Conservation (phyloP, 2,329 filamentous ascomycete genomes). For the Trichophyton rubrum region DNA sequence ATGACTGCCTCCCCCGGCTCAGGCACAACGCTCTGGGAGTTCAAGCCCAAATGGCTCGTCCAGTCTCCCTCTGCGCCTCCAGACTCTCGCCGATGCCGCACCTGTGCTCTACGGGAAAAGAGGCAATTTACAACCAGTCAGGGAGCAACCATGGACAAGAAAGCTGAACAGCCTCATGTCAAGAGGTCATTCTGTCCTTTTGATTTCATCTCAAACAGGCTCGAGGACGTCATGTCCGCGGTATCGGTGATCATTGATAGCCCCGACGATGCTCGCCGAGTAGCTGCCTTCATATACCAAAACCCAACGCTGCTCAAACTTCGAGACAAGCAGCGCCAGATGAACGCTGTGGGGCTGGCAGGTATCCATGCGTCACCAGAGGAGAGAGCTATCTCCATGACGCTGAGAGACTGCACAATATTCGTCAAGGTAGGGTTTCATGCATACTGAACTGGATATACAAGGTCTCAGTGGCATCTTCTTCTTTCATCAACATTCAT, state of each 20-base stretch:
- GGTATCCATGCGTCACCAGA: conserved; percentile 26
- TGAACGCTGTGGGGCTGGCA: conserved; percentile 25
- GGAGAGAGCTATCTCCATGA: conserved; percentile 60
- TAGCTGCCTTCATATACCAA: conserved; percentile 24
- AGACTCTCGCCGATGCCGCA: conserved; percentile 54
- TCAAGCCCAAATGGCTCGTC: conserved; percentile 75
- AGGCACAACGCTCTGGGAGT: conserved; percentile 45
- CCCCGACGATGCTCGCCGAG: conserved; percentile 24
- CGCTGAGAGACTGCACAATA: conserved; percentile 64
- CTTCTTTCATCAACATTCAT: background rate
- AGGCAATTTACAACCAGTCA: conserved; percentile 30
- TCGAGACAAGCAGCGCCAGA: conserved; percentile 22
- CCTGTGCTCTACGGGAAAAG: conserved; percentile 51
- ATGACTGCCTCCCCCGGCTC: conserved; percentile 44
- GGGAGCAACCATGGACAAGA: conserved; percentile 18
- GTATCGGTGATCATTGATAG: conserved; percentile 27
- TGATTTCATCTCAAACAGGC: conserved; percentile 43
- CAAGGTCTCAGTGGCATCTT: background rate
- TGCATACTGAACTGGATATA: background rate
- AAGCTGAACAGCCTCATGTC: background rate
- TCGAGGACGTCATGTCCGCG: conserved; percentile 34
- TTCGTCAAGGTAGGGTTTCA: conserved; percentile 47
- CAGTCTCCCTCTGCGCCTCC: conserved; percentile 61
- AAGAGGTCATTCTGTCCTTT: conserved; percentile 48
- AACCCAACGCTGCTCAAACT: conserved; percentile 26